Conservation (phyloP, 2,329 filamentous ascomycete genomes). For the Colletotrichum caudatum region DNA sequence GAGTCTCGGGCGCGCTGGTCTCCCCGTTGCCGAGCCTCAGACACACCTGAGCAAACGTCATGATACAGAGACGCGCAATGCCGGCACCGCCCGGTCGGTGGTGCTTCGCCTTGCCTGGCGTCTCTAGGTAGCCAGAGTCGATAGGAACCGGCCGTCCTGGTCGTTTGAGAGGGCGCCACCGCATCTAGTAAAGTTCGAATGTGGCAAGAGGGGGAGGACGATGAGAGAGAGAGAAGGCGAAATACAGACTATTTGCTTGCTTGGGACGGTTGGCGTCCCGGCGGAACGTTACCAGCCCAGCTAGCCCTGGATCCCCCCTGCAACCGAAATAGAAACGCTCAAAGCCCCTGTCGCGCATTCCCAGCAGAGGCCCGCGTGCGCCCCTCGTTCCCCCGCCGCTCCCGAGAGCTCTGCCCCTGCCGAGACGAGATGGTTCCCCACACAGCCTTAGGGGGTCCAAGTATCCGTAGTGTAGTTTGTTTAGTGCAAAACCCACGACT, state of each 20-base stretch:
- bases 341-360: slow-evolving; percentile 24
- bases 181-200: background rate
- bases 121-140: background rate
- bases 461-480: no score
- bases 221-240: background rate
- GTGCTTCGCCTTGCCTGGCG: background rate
- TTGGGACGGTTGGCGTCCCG: background rate
- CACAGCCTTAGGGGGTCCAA: background rate
- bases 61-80: background rate
- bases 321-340: slow-evolving; percentile 34
- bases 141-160: background rate
- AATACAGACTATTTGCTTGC: background rate
- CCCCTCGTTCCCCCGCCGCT: slow-evolving; percentile 9
- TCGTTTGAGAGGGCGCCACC: background rate
- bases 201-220: background rate
- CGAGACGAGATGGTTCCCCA: background rate
- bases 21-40: background rate
- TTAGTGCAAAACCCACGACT: background rate
- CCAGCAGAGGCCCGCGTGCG: background rate
- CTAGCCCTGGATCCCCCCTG: slow-evolving; percentile 25
- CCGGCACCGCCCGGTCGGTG: background rate
- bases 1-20: background rate
- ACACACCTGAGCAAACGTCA: background rate
- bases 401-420: background rate
- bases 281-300: slow-evolving; percentile 24